Evolutionary conservation across 352 stramenopile species (phyloP).

Genomic region (Phytopythium helicoides): DNA sequence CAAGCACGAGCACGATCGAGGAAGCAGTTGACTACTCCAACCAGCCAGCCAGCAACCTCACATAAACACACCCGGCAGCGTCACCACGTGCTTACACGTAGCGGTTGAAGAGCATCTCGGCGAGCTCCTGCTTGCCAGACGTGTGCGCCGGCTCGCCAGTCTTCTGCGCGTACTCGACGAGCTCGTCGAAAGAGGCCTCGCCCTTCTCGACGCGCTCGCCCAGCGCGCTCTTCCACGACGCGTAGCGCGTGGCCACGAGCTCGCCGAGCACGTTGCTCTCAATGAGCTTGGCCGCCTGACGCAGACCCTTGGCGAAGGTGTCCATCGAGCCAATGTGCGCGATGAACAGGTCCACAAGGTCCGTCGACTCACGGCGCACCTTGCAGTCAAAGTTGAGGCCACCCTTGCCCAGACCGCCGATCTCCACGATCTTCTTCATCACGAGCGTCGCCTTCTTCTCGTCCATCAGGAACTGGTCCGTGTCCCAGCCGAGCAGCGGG

Average conservation of each 20-base stretch:
- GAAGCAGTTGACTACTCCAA: too few species aligned
- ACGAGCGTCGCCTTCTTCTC: conserved; percentile 68
- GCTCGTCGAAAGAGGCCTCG: conserved; percentile 63
- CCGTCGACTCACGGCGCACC: conserved; percentile 76
- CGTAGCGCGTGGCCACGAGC: conserved; percentile 62
- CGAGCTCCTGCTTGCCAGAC: conserved; percentile 78
- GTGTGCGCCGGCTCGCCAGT: conserved; percentile 53
- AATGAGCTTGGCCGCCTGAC: conserved; percentile 65
- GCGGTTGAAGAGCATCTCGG: conserved; percentile 61
- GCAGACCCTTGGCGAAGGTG: conserved; percentile 70
- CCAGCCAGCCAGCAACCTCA: too few species aligned
- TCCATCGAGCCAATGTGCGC: conserved; percentile 87
- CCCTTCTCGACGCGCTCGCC: conserved; percentile 60
- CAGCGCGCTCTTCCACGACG: conserved; percentile 60
- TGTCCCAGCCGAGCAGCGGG: conserved; percentile 56
- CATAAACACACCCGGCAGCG: too few species aligned
- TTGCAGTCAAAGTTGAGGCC: conserved; percentile 89
- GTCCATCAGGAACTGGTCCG: conserved; percentile 86
- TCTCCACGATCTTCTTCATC: conserved; percentile 74
- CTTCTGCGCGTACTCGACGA: conserved; percentile 35
- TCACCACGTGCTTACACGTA: conserved; percentile 14
- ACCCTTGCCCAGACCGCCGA: conserved; percentile 62
- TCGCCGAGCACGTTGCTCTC: conserved; percentile 46
- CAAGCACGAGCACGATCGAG: too few species aligned
- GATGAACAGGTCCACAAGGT: conserved; percentile 81